A percentile compares a stretch with the other conserved stretches of the same genome.
Conservation (phyloP, 1,139 yeast species). For the Lodderomyces theae region DNA sequence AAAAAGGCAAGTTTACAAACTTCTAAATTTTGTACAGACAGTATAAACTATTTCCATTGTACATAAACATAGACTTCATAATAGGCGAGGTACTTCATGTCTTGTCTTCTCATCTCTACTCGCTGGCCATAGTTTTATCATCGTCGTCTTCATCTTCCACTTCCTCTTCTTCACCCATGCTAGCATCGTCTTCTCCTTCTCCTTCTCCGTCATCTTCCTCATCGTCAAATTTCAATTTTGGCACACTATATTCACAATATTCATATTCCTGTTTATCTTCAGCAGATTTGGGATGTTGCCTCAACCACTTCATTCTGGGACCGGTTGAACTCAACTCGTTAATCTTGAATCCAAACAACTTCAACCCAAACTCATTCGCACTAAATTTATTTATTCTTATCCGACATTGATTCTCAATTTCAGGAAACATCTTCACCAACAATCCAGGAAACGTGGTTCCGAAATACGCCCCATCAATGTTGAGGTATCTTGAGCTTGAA, state of each 20-base stretch:
- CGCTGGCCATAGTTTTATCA: conserved; percentile 51
- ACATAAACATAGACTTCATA: no score
- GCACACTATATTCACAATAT: conserved; percentile 60
- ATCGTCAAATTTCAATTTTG: conserved; percentile 25
- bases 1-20: no score
- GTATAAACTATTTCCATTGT: background rate
- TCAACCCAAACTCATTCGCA: conserved; percentile 60
- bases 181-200: conserved; percentile 24
- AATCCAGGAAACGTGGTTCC: conserved; percentile 96
- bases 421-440: conserved; percentile 86
- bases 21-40: background rate
- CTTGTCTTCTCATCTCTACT: conserved; percentile 12
- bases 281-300: conserved; percentile 64
- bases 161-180: conserved; percentile 24
- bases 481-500: conserved; percentile 75
- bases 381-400: conserved; percentile 52
- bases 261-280: conserved; percentile 60
- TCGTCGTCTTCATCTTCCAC: conserved; percentile 27
- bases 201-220: conserved; percentile 31
- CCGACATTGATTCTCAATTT: conserved; percentile 55
- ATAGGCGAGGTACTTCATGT: no score
- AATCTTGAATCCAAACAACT: conserved; percentile 83
- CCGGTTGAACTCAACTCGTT: conserved; percentile 77
- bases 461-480: conserved; percentile 93
- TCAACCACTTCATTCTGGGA: conserved; percentile 92